Conservation (phyloP, 2,329 filamentous ascomycete species). For the Nigrograna mackinnonii region DNA sequence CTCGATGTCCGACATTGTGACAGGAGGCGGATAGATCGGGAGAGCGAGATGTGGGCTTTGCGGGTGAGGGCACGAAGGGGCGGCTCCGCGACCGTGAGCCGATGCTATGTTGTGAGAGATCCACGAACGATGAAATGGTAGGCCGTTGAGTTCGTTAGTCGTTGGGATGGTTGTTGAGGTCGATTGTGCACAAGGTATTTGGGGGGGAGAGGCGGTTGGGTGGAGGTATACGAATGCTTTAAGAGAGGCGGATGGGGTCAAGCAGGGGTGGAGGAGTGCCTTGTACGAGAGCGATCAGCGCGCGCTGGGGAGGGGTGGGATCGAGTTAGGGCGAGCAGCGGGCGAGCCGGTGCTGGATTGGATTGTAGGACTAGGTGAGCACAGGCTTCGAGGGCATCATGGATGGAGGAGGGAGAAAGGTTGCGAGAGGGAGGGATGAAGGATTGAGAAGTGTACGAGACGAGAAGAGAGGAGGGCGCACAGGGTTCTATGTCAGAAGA, state of each 20-base stretch:
- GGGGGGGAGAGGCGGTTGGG: conserved; percentile 10
- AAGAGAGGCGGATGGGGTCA: conserved; percentile 25
- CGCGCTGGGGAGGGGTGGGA: no score
- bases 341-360: conserved; percentile 20
- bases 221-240: conserved; percentile 19
- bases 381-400: conserved; percentile 28
- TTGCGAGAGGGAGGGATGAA: conserved; percentile 23
- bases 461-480: not conserved
- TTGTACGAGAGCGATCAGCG: conserved; percentile 31
- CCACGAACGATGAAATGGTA: no score
- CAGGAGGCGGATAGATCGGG: no score
- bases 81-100: no score
- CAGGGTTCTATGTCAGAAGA: not conserved
- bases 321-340: no score
- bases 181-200: conserved; percentile 10
- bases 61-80: no score
- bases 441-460: not conserved
- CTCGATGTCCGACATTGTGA: conserved; percentile 41
- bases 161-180: conserved; percentile 2
- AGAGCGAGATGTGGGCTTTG: no score
- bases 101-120: no score
- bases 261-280: conserved; percentile 24
- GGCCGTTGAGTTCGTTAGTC: conserved; percentile 1
- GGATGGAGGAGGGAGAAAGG: conserved; percentile 2
- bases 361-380: conserved; percentile 26